Evolutionary conservation across 2,329 filamentous ascomycete species (phyloP).

Genomic region (Xylaria sp.): DNA sequence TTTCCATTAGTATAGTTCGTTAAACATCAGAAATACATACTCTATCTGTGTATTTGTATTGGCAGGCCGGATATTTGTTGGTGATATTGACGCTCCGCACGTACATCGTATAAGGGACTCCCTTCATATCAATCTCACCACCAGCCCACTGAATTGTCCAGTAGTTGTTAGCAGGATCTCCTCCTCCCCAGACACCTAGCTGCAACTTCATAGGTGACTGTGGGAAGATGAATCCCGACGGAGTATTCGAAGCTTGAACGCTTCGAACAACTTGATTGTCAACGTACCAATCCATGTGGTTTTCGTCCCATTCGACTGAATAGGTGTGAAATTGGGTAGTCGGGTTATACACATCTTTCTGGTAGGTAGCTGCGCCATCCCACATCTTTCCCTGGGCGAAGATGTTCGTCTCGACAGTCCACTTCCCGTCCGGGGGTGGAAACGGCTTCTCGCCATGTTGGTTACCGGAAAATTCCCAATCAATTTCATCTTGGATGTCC

Average conservation of each 20-base stretch:
- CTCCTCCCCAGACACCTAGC: constrained; percentile 48
- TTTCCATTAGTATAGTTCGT: constrained; percentile 32
- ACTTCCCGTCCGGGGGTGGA: constrained; percentile 45
- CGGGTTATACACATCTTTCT: constrained; percentile 44
- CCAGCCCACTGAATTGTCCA: constrained; percentile 49
- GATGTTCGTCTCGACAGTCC: constrained; percentile 44
- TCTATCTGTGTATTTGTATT: constrained; percentile 47
- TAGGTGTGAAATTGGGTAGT: constrained; percentile 48
- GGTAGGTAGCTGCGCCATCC: constrained; percentile 46
- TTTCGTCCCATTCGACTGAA: constrained; percentile 49
- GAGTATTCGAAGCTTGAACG: constrained; percentile 41
- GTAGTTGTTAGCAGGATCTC: constrained; percentile 44
- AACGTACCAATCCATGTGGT: constrained; percentile 46
- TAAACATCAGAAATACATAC: constrained; percentile 33
- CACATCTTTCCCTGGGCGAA: constrained; percentile 48
- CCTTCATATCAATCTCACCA: constrained; percentile 45
- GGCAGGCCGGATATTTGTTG: constrained; percentile 49
- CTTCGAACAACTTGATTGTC: constrained; percentile 46
- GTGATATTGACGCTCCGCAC: constrained; percentile 49
- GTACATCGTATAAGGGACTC: constrained; percentile 46
- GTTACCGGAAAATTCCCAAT: constrained; percentile 49
- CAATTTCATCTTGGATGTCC: constrained; percentile 49
- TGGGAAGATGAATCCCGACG: constrained; percentile 44
- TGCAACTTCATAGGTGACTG: constrained; percentile 50
- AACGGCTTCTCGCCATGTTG: constrained; percentile 47